Evolutionary conservation across 1,284 basidiomycete species (phyloP).

Genomic region (Fistulinella staudtii): DNA sequence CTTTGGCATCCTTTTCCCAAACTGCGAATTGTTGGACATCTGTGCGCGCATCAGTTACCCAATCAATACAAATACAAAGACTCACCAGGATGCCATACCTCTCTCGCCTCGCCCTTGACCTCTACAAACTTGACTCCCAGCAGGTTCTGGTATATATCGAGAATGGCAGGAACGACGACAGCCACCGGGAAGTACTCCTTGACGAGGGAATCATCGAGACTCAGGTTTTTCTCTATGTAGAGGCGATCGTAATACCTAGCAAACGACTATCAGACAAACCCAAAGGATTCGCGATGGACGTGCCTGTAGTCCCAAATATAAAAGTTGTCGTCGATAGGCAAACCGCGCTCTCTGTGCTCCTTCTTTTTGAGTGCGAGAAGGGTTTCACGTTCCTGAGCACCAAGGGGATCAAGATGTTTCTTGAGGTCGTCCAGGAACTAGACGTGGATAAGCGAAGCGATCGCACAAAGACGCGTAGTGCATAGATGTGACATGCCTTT

Average conservation of each 20-base stretch:
- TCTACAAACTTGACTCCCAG: constrained; percentile 71
- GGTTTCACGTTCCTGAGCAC: constrained; percentile 56
- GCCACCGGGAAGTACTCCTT: constrained; percentile 86
- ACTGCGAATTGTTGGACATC: constrained; percentile 79
- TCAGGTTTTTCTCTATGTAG: constrained; percentile 60
- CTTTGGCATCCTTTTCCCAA: constrained; percentile 72
- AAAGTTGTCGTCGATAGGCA: constrained; percentile 65
- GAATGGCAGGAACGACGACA: constrained; percentile 73
- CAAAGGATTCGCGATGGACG: not conserved
- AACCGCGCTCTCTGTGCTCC: constrained; percentile 55
- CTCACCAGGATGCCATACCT: constrained; percentile 71
- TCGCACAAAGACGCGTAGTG: not conserved
- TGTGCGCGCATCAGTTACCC: constrained; percentile 20
- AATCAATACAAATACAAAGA: constrained; percentile 3
- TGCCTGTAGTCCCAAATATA: constrained; percentile 64
- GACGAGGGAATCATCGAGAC: constrained; percentile 69
- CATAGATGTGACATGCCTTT: constrained; percentile 37
- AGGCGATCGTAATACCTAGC: constrained; percentile 66
- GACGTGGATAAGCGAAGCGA: not conserved
- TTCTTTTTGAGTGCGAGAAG: constrained; percentile 71
- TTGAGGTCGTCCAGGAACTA: constrained; percentile 73
- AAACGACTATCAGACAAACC: not conserved
- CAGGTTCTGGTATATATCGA: constrained; percentile 77
- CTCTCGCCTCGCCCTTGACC: constrained; percentile 48
- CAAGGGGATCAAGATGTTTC: constrained; percentile 69